Evolutionary conservation across 2,329 filamentous ascomycete genomes (phyloP).

Genomic region (Nigrospora osmanthi): DNA sequence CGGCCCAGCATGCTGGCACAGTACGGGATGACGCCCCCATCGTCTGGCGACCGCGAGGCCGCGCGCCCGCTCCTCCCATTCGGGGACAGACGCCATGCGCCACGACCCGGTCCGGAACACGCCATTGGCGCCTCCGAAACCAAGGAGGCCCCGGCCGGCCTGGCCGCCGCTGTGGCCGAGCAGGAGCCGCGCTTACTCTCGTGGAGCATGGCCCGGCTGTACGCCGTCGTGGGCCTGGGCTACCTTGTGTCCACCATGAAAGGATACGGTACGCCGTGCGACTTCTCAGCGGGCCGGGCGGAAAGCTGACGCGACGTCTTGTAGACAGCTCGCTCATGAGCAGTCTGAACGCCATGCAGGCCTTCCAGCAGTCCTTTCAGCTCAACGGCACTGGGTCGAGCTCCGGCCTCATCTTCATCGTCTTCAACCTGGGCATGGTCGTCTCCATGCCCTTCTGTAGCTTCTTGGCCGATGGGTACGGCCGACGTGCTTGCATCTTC

Average conservation of each 20-base stretch:
- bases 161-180: slow-evolving; percentile 16
- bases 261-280: slow-evolving; percentile 35
- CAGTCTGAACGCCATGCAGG: slow-evolving; percentile 36
- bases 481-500: slow-evolving; percentile 44
- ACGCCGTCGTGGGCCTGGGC: slow-evolving; percentile 16
- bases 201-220: slow-evolving; percentile 19
- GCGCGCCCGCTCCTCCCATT: no score
- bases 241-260: slow-evolving; percentile 38
- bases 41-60: no score
- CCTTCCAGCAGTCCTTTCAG: slow-evolving; percentile 37
- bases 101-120: no score
- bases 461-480: slow-evolving; percentile 38
- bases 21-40: no score
- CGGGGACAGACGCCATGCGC: no score
- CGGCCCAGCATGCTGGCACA: no score
- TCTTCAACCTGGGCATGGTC: slow-evolving; percentile 38
- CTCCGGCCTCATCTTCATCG: slow-evolving; percentile 32
- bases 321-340: slow-evolving; percentile 1
- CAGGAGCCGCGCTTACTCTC: slow-evolving; percentile 17
- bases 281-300: neutral
- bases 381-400: slow-evolving; percentile 33
- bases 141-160: slow-evolving; percentile 19
- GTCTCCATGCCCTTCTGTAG: slow-evolving; percentile 39
- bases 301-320: slow-evolving; percentile 33
- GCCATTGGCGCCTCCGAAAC: slow-evolving; percentile 7